Evolutionary conservation across 768 basidiomycete genomes (phyloP), one percentile per base, ranked within the genome.

Genomic region (Calocybe indica): DNA sequence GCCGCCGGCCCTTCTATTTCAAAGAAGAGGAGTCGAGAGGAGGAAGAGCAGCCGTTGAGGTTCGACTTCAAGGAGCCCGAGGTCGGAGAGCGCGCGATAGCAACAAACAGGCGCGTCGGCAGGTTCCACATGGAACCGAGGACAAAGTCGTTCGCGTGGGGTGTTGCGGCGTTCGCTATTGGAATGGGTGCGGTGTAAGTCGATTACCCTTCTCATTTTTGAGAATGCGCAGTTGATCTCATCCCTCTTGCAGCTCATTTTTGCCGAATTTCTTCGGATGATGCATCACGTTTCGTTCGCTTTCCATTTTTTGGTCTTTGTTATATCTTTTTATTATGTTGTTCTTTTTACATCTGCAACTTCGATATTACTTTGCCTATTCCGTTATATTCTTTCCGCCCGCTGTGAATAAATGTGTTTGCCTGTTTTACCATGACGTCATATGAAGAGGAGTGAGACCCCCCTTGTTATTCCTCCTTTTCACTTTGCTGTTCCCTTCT

Each of bases 161-260:
- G 91, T 34, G 71, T 86, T 13, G 74, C 87, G 34, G 85, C 86
- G 13, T 94, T 95, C 65, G 88, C 87, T 34, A 71, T 91, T 43
- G 90, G 90, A 29, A 69, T 88, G 62, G 79, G 87, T 43, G 90
- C 88, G 52, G 76, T 86, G 88, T 92, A 58, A 68, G 85, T 81
- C 29, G 45, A 46, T 41, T 44, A 34, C 34, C 5, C 49, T 31
- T 5, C 10, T 36, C 34, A 3, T 34, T 35, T n/a, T 39, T 9
- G 22, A 22, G 29, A 35, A 47, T 37, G 55, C 45, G 45, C 35
- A 55, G 44, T 11, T 37, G 31, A 37, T 44, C 34, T 32, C 22
- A n/a, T 43, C 29, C 28, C 9, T 22, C 14, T 33, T 43, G 41
- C 55, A 82, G 79, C 52, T 72, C 80, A 15, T 76, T 78, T 55